A percentile compares a stretch with the other conserved stretches of the same genome.
Evolutionary conservation across 2,329 filamentous ascomycete species (phyloP).

Genomic region (Aspergillus flavus): DNA sequence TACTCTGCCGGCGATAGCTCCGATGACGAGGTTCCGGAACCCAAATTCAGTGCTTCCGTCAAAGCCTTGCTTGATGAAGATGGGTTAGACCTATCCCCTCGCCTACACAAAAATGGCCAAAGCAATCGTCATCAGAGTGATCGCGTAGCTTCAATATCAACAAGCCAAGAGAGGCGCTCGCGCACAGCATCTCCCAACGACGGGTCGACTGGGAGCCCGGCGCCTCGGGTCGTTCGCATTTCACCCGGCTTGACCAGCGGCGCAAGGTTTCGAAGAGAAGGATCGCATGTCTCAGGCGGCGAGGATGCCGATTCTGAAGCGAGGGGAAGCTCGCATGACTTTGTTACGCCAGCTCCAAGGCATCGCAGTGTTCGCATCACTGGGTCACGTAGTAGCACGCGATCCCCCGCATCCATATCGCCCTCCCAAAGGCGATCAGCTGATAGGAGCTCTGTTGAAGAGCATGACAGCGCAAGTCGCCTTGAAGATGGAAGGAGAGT

Average conservation of each 20-base stretch:
- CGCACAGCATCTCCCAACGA: slow-evolving; percentile 41
- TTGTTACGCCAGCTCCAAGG: slow-evolving; percentile 51
- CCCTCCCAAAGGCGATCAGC: slow-evolving; percentile 37
- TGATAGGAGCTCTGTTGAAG: slow-evolving; percentile 32
- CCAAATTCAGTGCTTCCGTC: slow-evolving; percentile 89
- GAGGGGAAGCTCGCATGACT: slow-evolving; percentile 35
- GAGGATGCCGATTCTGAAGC: slow-evolving; percentile 33
- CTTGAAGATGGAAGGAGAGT: slow-evolving; percentile 37
- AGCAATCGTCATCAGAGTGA: slow-evolving; percentile 26
- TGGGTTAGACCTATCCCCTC: slow-evolving; percentile 53
- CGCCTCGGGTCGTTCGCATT: slow-evolving; percentile 45
- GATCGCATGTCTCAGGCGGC: slow-evolving; percentile 41
- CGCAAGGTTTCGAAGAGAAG: slow-evolving; percentile 38
- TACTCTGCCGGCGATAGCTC: slow-evolving; percentile 75
- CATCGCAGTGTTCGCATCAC: slow-evolving; percentile 47
- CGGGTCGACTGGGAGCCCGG: slow-evolving; percentile 44
- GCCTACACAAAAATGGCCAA: slow-evolving; percentile 35
- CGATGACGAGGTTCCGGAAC: slow-evolving; percentile 88
- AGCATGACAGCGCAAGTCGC: slow-evolving; percentile 37
- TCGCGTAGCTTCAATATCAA: slow-evolving; percentile 27
- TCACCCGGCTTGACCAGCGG: slow-evolving; percentile 33
- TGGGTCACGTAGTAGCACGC: slow-evolving; percentile 44
- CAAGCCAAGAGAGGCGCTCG: slow-evolving; percentile 36
- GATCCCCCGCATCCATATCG: slow-evolving; percentile 43
- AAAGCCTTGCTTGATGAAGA: slow-evolving; percentile 73